Evolutionary conservation across 148 eudicot genomes (phyloP), one percentile per base, ranked within the genome.

Genomic region (Spergularia bocconei): DNA sequence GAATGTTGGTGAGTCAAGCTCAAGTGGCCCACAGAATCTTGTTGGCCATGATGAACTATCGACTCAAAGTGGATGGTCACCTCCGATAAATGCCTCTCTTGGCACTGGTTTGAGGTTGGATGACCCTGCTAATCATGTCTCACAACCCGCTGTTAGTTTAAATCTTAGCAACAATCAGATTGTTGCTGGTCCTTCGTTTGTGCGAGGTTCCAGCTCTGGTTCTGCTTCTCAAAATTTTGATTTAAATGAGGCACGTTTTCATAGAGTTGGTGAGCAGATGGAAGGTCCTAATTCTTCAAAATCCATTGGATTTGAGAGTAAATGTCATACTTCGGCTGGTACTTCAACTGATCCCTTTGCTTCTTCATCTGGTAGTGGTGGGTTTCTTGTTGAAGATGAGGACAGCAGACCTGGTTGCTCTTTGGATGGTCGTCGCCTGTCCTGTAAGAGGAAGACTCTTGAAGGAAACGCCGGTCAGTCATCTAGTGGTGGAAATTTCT

Each of bases 401-500:
- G 91, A 88, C 53, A 83, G 73, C 56, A 86, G 85, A 73, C 80
- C 93, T 58, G 83, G 84, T 29, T 75, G 72, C 79, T 82, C 91
- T 47, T 36, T 85, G 75, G 96, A 89, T 65, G 87, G 84, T 71
- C 87, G 90, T 15, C 90, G 89, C 61, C 39, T 77, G 25, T 84
- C 98, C 10, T 87, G 97, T 79, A 96, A 96, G 83, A 84, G 99
- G 74, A 96, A 96, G 78, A 81, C 88, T 57, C 72, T 87, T 75
- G 99, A 92, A 79, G 89, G 81, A 53, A 79, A 82, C 75, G 81
- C 51, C 44, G 93, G 97, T 17, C 97, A 87, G 74, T 91, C 99
- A 52, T 96, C 99, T 77, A 82, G 63, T 61, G 72, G 85, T 78
- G 97, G 89, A 77, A 86, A 54, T 56, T 75, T 60, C 79, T 85